phyloP scores from a whole-genome alignment of 208 protist species.

The Trypanosoma conorhini region DNA sequence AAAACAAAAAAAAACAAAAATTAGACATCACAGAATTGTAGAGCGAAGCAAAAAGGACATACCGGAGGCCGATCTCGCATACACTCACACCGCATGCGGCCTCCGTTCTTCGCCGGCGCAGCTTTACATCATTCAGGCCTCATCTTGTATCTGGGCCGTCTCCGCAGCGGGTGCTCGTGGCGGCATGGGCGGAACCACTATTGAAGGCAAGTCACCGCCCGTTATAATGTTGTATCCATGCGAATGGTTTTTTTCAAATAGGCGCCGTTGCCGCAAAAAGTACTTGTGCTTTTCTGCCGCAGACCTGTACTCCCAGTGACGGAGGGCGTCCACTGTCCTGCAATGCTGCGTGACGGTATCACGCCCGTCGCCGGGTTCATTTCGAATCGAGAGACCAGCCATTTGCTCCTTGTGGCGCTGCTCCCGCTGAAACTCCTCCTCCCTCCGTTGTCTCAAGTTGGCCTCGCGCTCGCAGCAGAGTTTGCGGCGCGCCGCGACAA shows the following conservation, averaged over 20 bases:
- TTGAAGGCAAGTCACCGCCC: conserved; percentile 31
- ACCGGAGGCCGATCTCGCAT: too few species aligned
- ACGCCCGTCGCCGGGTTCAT: conserved; percentile 52
- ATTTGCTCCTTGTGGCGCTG: conserved; percentile 28
- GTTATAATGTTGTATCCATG: conserved; percentile 68
- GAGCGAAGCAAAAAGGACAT: too few species aligned
- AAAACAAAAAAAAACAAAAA: conserved; percentile 17
- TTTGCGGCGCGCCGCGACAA: conserved; percentile 22
- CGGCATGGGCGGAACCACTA: conserved; percentile 35
- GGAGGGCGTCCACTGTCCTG: conserved; percentile 37
- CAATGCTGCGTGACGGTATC: conserved; percentile 65
- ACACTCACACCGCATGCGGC: too few species aligned
- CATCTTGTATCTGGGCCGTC: not conserved
- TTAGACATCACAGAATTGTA: not conserved
- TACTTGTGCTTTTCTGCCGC: conserved; percentile 34
- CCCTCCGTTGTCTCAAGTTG: conserved; percentile 25
- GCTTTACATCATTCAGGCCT: not conserved
- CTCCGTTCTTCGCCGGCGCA: not conserved
- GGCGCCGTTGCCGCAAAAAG: conserved; percentile 34
- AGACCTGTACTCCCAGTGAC: conserved; percentile 23
- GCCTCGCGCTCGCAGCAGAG: conserved; percentile 32
- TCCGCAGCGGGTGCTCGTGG: not conserved
- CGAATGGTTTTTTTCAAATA: conserved; percentile 32
- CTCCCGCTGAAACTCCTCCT: conserved; percentile 35
- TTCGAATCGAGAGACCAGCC: conserved; percentile 36